These are phyloP conservation scores for Candida golubevii DNA, from an alignment of 805 yeast species.

Conservation along the genomic window DNA sequence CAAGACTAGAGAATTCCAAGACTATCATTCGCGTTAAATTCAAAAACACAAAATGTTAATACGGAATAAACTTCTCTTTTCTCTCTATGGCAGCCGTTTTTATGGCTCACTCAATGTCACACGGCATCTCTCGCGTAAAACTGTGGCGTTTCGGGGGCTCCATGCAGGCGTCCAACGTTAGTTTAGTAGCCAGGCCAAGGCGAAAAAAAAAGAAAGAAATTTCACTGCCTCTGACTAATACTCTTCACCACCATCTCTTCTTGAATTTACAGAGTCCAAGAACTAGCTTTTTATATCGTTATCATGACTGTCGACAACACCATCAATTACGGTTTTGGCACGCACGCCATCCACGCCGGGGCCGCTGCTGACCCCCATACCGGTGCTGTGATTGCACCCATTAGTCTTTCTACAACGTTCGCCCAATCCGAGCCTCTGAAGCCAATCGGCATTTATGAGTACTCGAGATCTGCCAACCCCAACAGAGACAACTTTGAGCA, in stretches of 20 bases:
- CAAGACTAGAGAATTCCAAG: too few relatives aligned
- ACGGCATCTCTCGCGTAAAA: neutral
- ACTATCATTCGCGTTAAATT: too few relatives aligned
- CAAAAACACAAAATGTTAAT: too few relatives aligned
- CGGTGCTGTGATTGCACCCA: constrained; percentile 85
- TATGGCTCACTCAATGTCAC: neutral
- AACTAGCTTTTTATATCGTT: too few relatives aligned
- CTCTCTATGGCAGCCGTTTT: too few relatives aligned
- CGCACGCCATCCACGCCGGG: constrained; percentile 83
- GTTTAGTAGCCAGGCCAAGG: neutral
- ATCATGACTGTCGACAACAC: constrained; percentile 38
- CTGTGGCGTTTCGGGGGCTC: neutral
- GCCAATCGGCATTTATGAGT: constrained; percentile 77
- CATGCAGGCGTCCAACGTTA: neutral
- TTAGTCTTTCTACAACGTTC: constrained; percentile 79
- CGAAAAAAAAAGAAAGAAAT: neutral
- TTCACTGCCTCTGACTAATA: too few relatives aligned
- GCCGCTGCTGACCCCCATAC: constrained; percentile 64
- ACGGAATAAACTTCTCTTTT: neutral
- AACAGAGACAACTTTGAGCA: constrained; percentile 78
- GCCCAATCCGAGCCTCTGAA: constrained; percentile 74
- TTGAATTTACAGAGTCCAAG: too few relatives aligned
- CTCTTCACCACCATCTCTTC: too few relatives aligned
- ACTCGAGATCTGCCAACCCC: constrained; percentile 83
- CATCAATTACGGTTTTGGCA: constrained; percentile 54